These are phyloP conservation scores for Pontederia crassipes DNA, from an alignment of 176 grass and related monocot species.

Conservation along the genomic window DNA sequence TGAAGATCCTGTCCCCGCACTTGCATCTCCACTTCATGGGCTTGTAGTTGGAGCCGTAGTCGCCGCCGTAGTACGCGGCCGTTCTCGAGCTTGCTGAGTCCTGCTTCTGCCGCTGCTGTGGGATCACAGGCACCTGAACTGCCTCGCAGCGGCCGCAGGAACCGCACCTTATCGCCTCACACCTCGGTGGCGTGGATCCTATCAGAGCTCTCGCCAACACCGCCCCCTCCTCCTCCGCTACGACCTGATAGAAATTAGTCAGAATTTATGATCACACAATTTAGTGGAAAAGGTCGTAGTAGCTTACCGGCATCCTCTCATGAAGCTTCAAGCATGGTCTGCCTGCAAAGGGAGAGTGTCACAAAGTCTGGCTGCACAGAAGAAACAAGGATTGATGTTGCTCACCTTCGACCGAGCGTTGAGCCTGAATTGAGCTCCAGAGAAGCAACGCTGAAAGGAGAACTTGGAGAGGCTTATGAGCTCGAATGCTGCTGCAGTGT, in stretches of 20 bases:
- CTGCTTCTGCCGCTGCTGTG: constrained; percentile 12
- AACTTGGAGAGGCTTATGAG: too few relatives aligned
- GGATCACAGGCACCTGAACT: constrained; percentile 63
- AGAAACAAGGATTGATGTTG: background rate
- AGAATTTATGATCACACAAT: background rate
- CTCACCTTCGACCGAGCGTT: background rate
- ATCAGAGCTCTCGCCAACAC: constrained; percentile 36
- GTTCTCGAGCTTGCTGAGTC: background rate
- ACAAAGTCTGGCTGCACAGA: background rate
- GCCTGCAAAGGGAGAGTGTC: background rate
- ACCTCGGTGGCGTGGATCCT: constrained; percentile 68
- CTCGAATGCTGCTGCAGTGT: too few relatives aligned
- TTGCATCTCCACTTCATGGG: constrained; percentile 89
- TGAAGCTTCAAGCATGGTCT: background rate
- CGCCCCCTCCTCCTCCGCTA: constrained; percentile 13
- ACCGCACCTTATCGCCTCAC: constrained; percentile 45
- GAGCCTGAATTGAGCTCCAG: background rate
- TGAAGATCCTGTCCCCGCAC: constrained; percentile 60
- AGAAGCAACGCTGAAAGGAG: constrained; percentile 1
- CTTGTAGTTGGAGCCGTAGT: constrained; percentile 54
- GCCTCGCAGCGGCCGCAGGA: constrained; percentile 75
- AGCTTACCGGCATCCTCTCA: background rate
- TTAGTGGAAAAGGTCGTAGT: too few relatives aligned
- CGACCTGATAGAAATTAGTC: background rate
- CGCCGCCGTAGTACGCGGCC: background rate